Base-by-base conservation (phyloP, 1,284 basidiomycete genomes). In the Cutaneotrichosporon sp. region DNA sequence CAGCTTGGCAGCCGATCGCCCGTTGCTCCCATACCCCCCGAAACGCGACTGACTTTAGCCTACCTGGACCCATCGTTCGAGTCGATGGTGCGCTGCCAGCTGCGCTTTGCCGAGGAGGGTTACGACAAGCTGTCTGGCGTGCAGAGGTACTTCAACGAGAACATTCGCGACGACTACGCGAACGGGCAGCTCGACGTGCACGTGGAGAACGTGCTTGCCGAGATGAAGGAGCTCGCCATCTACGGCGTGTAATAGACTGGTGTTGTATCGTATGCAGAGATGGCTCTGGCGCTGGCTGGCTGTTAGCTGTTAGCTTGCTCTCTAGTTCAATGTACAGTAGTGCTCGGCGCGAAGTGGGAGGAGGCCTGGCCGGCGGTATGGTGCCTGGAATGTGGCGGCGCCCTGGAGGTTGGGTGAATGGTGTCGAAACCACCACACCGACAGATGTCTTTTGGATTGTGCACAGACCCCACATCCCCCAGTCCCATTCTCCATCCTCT, bases 1-100 rank as follows among this genome's bases (percentile, higher is more conserved):
- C 16, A n/a, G 38, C 38, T 42, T 42, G 38, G 38, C 38, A n/a
- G 18, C 38, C 1, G 38, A 13, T 22, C 27, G 8, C 9, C 29
- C 29, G 29, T 4, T 29, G 29, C 4, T 9, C 5, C 29, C 29
- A n/a, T 24, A 5, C 24, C 13, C 11, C n/a, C 5, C 6, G 34
- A 38, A 4, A 16, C 18, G 16, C 7, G 18, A 10, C 45, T 50
- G 27, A 55, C 54, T n/a, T 7, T 50, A 80, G 78, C 79, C 42
- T 99, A 93, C 83, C 91, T 99, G 65, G 95, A 99, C 78, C 97
- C 97, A 1, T 94, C 91, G 68, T 98, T 99, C 77, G 97, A 99
- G 80, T 92, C 95, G 34, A 98, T 99, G 95, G 92, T 97, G 70
- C 86, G 97, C 46, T 92, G 97, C 86, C 95, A 99, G 78, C 87